Conservation (phyloP, 495 filamentous ascomycete species). For the Pyrenula aspistea region DNA sequence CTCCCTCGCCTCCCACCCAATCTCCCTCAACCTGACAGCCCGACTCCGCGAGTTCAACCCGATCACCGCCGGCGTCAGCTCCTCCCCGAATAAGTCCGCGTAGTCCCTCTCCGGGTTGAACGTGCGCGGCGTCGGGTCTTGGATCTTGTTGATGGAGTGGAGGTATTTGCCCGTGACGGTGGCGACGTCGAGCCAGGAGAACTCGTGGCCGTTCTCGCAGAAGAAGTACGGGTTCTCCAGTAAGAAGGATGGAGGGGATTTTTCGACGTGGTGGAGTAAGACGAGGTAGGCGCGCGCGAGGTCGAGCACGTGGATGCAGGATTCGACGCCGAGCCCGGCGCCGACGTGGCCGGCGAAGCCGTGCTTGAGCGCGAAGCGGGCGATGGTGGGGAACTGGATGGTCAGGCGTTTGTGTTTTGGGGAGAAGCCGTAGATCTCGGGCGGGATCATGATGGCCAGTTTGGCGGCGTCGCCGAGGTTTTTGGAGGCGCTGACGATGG, state of each 20-base stretch:
- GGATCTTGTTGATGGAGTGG: slow-evolving; percentile 10
- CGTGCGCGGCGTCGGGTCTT: slow-evolving; percentile 10
- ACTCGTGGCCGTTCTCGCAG: slow-evolving; percentile 23
- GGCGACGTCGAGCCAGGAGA: slow-evolving; percentile 14
- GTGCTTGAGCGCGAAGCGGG: slow-evolving; percentile 22
- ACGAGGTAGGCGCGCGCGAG: slow-evolving; percentile 16
- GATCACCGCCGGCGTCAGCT: slow-evolving; percentile 8
- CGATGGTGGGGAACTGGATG: slow-evolving; percentile 19
- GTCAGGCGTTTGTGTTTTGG: slow-evolving; percentile 14
- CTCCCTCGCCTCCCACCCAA: slow-evolving; percentile 23
- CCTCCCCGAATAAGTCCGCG: slow-evolving; percentile 19
- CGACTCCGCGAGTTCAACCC: slow-evolving; percentile 19
- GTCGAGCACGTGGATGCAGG: slow-evolving; percentile 18
- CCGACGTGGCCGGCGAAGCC: slow-evolving; percentile 18
- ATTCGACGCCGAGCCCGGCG: slow-evolving; percentile 15
- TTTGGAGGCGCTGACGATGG: slow-evolving; percentile 18
- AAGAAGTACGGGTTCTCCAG: slow-evolving; percentile 23
- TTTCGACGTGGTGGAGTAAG: slow-evolving; percentile 21
- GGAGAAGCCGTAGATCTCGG: slow-evolving; percentile 22
- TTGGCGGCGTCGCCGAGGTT: slow-evolving; percentile 21
- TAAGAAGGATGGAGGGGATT: slow-evolving; percentile 3
- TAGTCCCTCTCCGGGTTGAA: slow-evolving; percentile 13
- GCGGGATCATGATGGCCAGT: slow-evolving; percentile 23
- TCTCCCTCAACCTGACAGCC: slow-evolving; percentile 14
- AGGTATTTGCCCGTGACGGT: slow-evolving; percentile 15